Base-by-base conservation (phyloP, 1,139 yeast species). In the Taphrina deformans region DNA sequence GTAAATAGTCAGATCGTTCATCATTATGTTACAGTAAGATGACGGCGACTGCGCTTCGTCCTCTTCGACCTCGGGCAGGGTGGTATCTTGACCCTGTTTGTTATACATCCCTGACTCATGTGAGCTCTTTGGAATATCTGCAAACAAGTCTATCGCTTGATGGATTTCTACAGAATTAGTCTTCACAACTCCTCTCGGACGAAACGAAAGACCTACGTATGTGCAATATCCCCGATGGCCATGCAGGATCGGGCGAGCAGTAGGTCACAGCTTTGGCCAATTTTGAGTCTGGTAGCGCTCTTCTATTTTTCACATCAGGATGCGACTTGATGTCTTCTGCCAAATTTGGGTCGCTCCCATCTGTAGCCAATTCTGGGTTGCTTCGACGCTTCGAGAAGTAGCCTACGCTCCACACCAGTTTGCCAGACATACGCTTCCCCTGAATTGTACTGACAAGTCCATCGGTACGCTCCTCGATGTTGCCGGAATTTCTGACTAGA, bases 31-130 rank as follows among this genome's bases (percentile, higher is more conserved):
- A 23, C 62, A 59, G 18, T 64, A 64, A 4, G 66, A 46, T 6
- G 62, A 53, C 23, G 66, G 66, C n/a, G 53, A 44, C 18, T 56
- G 64, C 10, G 35, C 35, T 21, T 53, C 64, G 10, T 64, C 66
- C 38, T 64, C 66, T 10, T 53, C 58, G 35, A 53, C 48, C 24
- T 53, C 58, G 14, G 58, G 58, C 12, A 12, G 12, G 7, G 58
- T 38, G 3, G 58, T 53, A 24, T 53, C 58, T 35, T 53, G 58
- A 10, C 58, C 58, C 24, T 53, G 48, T 24, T 35, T 35, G 46
- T 38, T 27, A 14, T 38, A n/a, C 58, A 53, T 53, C 1, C 24
- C 38, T 12, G 45, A 31, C 31, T 55, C 60, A 14, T 41, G 50
- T 21, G 66, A 53, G 12, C 64, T 64, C 7, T 12, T 48, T 18